Base-by-base conservation (phyloP, 2,329 filamentous ascomycete species). In the Didymella pinodella region DNA sequence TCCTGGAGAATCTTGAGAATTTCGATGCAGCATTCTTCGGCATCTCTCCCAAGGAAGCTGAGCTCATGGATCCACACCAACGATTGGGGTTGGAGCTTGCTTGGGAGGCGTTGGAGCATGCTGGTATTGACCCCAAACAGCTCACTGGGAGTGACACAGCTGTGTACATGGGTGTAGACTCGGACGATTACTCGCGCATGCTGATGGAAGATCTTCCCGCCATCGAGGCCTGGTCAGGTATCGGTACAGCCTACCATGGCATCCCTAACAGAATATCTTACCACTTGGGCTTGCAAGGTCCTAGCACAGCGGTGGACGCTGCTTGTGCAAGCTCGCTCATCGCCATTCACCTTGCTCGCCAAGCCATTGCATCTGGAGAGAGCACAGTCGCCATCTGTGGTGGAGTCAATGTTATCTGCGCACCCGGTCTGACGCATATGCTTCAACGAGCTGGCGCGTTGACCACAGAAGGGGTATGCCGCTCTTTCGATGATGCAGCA, bases 231-330 rank as follows among this genome's bases (percentile, higher is more conserved):
- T 78, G 71, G 68, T 78, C 76, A 73, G 77, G 76, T 2, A 78
- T 79, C 41, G 78, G 79, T 0, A 80, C 77, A 0, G 74, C 76
- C 0, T 73, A 68, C 29, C 75, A 73, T 47, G 76, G 76, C 4
- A 65, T 80, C 7, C 70, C 76, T 10, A 75, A 77, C 62, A 62
- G 75, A 6, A 76, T 78, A 8, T 76, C 73, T 2, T 75, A 77
- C 41, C 64, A 66, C 20, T 54, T 76, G 16, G 68, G 76, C 48
- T 61, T 78, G 7, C 67, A 63, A 57, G 75, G 76, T 5, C 83
- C 84, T 0, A 84, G 81, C 44, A 64, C 64, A n/a, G 71, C 75
- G 6, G 68, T 77, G 0, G 75, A 78, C 44, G 72, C 73, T 1
- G 76, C 75, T 6, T 78, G 76, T 45, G 72, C 76, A 18, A 72